A percentile compares a stretch with the other conserved stretches of the same genome.
phyloP scores from a whole-genome alignment of 2,329 filamentous ascomycete species.

The Fusarium abutilonis region DNA sequence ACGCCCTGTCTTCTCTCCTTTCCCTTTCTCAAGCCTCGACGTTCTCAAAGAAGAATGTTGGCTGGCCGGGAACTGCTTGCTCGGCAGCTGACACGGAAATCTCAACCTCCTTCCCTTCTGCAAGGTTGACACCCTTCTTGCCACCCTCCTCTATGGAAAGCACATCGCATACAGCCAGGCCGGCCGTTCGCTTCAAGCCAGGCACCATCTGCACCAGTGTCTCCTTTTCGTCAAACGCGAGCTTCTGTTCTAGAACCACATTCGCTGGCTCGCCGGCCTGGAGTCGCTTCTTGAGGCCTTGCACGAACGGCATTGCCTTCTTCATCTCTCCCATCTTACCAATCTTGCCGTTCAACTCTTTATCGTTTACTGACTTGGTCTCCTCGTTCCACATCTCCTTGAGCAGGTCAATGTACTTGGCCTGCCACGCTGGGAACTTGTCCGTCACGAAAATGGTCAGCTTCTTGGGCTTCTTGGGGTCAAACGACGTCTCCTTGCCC shows the following conservation, averaged over 20 bases:
- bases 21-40: constrained; percentile 58
- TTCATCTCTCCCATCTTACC: constrained; percentile 90
- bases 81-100: constrained; percentile 69
- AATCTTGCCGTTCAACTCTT: constrained; percentile 79
- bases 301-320: constrained; percentile 97
- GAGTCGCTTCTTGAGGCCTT: constrained; percentile 84
- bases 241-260: constrained; percentile 81
- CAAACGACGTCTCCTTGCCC: constrained; percentile 85
- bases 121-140: constrained; percentile 69
- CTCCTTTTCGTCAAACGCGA: constrained; percentile 85
- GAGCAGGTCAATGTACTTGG: constrained; percentile 85
- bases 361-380: constrained; percentile 76
- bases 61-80: constrained; percentile 81
- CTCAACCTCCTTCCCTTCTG: constrained; percentile 64
- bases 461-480: constrained; percentile 92
- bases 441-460: constrained; percentile 85
- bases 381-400: constrained; percentile 72
- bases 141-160: constrained; percentile 76
- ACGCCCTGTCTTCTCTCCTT: constrained; percentile 1
- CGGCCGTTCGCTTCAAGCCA: constrained; percentile 78
- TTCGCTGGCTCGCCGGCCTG: constrained; percentile 73
- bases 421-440: constrained; percentile 89
- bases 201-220: constrained; percentile 81
- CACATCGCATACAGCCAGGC: constrained; percentile 76
- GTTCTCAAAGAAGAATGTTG: constrained; percentile 88